Conservation (phyloP, 2,329 filamentous ascomycete species). For the Alternaria arborescens region DNA sequence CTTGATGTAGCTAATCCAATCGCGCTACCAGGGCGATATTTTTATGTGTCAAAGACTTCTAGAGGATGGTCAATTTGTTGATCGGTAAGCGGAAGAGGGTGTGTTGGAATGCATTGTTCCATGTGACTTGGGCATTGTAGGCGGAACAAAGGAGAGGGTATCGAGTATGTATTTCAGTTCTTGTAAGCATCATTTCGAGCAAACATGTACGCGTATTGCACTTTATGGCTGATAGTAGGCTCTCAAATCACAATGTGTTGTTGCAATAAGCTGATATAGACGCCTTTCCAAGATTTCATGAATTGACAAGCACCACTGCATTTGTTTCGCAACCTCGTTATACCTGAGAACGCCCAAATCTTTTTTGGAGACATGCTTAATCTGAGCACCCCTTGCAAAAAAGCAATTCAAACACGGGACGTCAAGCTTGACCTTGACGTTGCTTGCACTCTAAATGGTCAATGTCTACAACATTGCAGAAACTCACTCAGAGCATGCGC, state of each 20-base stretch:
- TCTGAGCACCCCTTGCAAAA: neutral
- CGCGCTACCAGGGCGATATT: neutral
- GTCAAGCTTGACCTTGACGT: neutral
- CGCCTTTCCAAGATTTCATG: neutral
- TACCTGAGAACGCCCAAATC: no score
- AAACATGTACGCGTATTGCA: fast-evolving
- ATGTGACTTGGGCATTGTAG: neutral
- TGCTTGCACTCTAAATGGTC: no score
- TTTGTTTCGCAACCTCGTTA: neutral
- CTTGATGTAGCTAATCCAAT: neutral
- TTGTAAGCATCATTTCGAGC: fast-evolving
- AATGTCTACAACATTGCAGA: neutral
- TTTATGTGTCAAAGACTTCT: neutral
- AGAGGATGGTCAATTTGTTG: neutral
- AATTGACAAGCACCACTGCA: neutral
- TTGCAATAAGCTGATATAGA: neutral
- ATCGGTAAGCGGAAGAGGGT: neutral
- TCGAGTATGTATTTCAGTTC: neutral
- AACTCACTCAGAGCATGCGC: neutral
- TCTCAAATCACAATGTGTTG: fast-evolving
- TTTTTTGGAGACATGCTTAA: no score
- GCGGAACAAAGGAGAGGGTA: neutral
- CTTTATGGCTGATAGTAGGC: neutral
- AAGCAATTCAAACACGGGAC: neutral
- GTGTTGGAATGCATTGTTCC: neutral